Base-by-base conservation (phyloP, 345 rosid genomes). In the Eucalyptus sideroxylon region DNA sequence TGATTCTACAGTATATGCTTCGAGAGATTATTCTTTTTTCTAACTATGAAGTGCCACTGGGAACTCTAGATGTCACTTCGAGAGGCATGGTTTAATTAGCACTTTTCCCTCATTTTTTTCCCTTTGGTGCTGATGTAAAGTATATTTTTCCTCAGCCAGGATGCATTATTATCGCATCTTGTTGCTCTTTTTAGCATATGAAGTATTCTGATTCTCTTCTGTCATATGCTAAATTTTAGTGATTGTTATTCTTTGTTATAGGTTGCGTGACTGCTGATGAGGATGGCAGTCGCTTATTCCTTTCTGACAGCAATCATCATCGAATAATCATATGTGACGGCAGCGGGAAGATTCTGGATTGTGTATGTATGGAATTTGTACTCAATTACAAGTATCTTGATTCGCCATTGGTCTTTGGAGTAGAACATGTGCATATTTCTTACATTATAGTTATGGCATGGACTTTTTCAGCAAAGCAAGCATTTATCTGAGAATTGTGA, bases 271-370 rank as follows among this genome's bases (percentile, higher is more conserved):
- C 96, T 91, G 96, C 96, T 87, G 98, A 97, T 91, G 96, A 94
- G 94, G 88, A 60, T 93, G 94, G 96, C 44, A 80, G 91, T 87
- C 94, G 94, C 50, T 87, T 98, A 77, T 97, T 97, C 92, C 93
- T 98, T 89, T 98, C 99, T 50, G 99, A 98, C 94, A 95, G 95
- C 94, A 97, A 97, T 91, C 98, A 98, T 94, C 99, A 98, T 92
- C 97, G 99, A 44, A 93, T 98, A 87, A 93, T 98, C 56, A 89
- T 96, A 88, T 91, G 89, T 65, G 94, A 95, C 65, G 92, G 91
- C 51, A 90, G 62, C 77, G 99, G 99, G 88, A 94, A 92, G 92
- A 94, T 98, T 90, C 91, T 96, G 88, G 98, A 98, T 87, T 95
- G 95, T 91, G 99, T 97, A 94, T 89, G 99, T 95, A 9, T 49